These are phyloP conservation scores for Letharia lupina DNA, from an alignment of 495 filamentous ascomycete species.

Conservation along the genomic window DNA sequence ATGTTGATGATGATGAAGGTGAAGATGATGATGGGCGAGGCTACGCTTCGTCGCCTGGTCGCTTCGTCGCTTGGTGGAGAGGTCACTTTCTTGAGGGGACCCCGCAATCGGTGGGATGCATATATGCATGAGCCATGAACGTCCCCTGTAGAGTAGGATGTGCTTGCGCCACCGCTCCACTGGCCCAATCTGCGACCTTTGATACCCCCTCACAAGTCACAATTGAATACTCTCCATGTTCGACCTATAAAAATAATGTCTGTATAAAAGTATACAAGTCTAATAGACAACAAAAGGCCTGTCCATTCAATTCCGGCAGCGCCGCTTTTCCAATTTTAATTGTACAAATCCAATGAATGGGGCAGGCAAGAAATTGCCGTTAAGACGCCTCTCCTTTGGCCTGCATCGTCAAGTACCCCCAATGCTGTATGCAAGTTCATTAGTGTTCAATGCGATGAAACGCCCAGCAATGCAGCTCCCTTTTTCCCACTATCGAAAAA, in stretches of 20 bases:
- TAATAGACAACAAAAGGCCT: neutral
- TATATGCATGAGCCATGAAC: neutral
- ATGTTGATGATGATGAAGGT: too few species aligned
- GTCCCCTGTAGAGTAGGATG: too few species aligned
- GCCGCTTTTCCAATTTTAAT: neutral
- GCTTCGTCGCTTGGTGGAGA: neutral
- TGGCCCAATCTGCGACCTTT: too few species aligned
- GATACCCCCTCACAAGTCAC: too few species aligned
- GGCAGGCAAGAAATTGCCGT: neutral
- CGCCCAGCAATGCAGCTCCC: slow-evolving; percentile 3
- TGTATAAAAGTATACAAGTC: neutral
- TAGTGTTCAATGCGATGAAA: neutral
- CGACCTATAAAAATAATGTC: too few species aligned
- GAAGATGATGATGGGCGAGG: neutral
- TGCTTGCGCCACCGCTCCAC: too few species aligned
- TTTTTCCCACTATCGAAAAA: neutral
- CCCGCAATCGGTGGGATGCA: neutral
- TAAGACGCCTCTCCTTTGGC: neutral
- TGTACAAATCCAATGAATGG: neutral
- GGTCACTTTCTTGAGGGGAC: slow-evolving; percentile 1
- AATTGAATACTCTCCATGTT: too few species aligned
- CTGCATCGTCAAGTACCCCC: neutral
- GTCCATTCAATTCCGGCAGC: neutral
- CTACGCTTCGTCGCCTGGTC: neutral
- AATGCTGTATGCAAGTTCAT: neutral